phyloP scores from a whole-genome alignment of 1,284 basidiomycete genomes.

The Porodaedalea pini region DNA sequence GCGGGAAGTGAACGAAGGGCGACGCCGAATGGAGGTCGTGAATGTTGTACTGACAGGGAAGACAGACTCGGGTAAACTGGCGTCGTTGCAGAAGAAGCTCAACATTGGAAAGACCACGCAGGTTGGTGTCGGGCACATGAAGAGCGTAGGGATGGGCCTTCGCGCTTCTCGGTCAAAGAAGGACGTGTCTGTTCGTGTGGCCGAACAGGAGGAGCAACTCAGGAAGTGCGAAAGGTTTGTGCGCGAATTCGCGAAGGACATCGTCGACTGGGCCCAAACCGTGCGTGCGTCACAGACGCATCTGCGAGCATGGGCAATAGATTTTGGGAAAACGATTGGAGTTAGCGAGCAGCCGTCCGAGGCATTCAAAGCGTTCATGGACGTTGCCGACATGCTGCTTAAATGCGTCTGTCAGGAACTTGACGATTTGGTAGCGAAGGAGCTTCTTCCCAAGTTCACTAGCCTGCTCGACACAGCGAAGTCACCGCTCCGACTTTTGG shows the following conservation, averaged over 20 bases:
- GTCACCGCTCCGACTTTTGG: conserved; percentile 60
- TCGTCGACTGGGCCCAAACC: conserved; percentile 56
- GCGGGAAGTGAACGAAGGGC: conserved; percentile 81
- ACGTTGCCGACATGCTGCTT: conserved; percentile 52
- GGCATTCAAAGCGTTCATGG: conserved; percentile 70
- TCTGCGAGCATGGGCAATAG: conserved; percentile 56
- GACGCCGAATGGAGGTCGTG: conserved; percentile 82
- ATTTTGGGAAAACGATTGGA: conserved; percentile 67
- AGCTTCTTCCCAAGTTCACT: conserved; percentile 53
- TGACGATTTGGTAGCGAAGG: conserved; percentile 47
- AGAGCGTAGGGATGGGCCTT: conserved; percentile 40
- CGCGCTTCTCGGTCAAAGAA: conserved; percentile 31
- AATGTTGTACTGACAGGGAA: conserved; percentile 54
- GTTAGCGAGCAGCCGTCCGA: conserved; percentile 50
- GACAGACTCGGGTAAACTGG: conserved; percentile 22
- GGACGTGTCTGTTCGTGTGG: conserved; percentile 53
- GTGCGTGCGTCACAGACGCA: conserved; percentile 42
- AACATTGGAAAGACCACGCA: conserved; percentile 35
- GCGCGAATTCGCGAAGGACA: conserved; percentile 54
- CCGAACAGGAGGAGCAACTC: conserved; percentile 51
- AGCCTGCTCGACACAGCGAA: conserved; percentile 52
- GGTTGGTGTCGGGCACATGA: conserved; percentile 60
- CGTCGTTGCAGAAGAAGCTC: conserved; percentile 43
- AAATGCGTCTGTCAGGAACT: conserved; percentile 49
- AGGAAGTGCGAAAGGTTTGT: conserved; percentile 51